Base-by-base conservation (phyloP, 768 basidiomycete species). In the Collybia sordida region DNA sequence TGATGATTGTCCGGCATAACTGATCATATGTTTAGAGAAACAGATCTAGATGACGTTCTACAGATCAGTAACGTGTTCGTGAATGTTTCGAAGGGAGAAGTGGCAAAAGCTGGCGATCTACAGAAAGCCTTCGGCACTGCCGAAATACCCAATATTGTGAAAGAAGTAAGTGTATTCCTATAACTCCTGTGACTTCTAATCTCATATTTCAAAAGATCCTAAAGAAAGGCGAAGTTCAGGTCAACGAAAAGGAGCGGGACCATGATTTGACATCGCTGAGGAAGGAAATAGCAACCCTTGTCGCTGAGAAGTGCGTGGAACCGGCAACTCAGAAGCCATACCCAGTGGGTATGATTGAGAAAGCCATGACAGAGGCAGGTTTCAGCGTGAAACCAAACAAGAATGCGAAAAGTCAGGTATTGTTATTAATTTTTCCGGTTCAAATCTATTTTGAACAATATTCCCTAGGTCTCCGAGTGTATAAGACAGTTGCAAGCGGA, bases 51-150 rank as follows among this genome's bases (percentile, higher is more conserved):
- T 61, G 97, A 99, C 60, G 93, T 99, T 34, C 78, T 98, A 39
- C 97, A 99, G 69, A 95, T 98, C 63, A 89, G 84, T 58, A 93
- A 95, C 61, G 93, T 99, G 47, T 99, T 98, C 69, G 78, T 82
- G 27, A 98, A 98, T 69, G 95, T 98, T 31, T 91, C 94, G 6
- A 98, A 98, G 68, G 97, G 97, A 19, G 91, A 94, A 64, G 81
- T 93, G 1, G 94, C 97, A 0, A 90, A 91, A 64, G 78, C 81
- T 40, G 86, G 85, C 21, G 96, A 99, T 62, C 85, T 98, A 42
- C 80, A 92, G 66, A 98, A 98, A 68, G 86, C 89, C 0, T 99
- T 98, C 63, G 85, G 85, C 11, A 95, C 88, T 39, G 76, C 80
- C 1, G 83, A 88, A 40, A 72, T 85, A 22, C 64, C 79, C 44